Evolutionary conservation across 768 basidiomycete species (phyloP), one percentile per base, ranked within the genome.

Genomic region (Lyophyllum atratum): DNA sequence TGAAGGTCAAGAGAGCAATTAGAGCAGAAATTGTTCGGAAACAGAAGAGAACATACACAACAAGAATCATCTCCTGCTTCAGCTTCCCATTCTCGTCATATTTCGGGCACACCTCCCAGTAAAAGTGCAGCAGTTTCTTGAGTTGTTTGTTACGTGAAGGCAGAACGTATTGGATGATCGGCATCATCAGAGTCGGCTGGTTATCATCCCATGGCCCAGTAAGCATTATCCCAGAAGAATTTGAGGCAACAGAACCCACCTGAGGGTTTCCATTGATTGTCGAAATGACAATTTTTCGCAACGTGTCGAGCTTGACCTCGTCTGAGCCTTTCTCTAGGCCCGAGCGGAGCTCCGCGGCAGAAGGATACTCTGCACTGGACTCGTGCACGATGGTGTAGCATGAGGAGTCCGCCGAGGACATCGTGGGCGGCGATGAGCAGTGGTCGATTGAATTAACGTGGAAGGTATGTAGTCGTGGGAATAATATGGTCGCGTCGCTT

Each of bases 21-120:
- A 54, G 44, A 25, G 29, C 29, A 34, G 21, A 45, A 17, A 50
- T 29, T 40, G 53, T 21, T 40, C 28, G 3, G 11, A 43, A 44
- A 45, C 7, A 14, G 39, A 58, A 51, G 2, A 19, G 49, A 17
- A 85, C 93, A 70, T 72, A 95, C 93, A 95, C 95, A 29, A 98
- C 96, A 51, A 98, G 84, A 69, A 98, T 98, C 96, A 98, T 98
- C 78, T 99, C 96, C 75, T 98, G 97, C 82, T 96, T 98, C 63
- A 98, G 75, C 76, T 98, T 98, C 49, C 96, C 96, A 62, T 85
- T 88, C 66, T 98, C 96, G 66, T 98, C 96, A 60, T 95, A 89
- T 73, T 98, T 98, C 9, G 96, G 96, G 74, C 95, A 98, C 21
- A 98, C 90, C 76, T 98, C 93, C 92, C 92, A 95, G 71, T 95